Evolutionary conservation across 2,329 filamentous ascomycete genomes (phyloP).

Genomic region (Juglanconis sp.): DNA sequence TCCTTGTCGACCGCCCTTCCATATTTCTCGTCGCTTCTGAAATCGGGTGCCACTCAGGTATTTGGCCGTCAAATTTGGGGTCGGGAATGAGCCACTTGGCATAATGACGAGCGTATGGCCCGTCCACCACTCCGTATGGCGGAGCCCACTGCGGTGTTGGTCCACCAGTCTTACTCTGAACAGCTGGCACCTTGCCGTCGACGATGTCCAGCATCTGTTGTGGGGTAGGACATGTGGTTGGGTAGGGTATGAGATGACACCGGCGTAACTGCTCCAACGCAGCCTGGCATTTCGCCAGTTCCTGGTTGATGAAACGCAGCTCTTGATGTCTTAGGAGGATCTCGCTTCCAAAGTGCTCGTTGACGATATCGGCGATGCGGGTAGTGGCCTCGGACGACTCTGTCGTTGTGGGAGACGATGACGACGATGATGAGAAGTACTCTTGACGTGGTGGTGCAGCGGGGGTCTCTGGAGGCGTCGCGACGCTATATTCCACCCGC

Average conservation of each 20-base stretch:
- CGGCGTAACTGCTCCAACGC: constrained; percentile 90
- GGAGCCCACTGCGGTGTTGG: constrained; percentile 73
- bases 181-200: constrained; percentile 68
- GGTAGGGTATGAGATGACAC: constrained; percentile 89
- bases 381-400: constrained; percentile 42
- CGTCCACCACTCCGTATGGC: constrained; percentile 86
- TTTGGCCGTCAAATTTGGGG: constrained; percentile 73
- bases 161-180: constrained; percentile 60
- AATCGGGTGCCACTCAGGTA: constrained; percentile 43
- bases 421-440: constrained; percentile 18
- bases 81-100: constrained; percentile 93
- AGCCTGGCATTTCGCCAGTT: constrained; percentile 91
- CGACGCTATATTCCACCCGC: constrained; percentile 34
- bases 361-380: constrained; percentile 45
- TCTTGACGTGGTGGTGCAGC: constrained; percentile 21
- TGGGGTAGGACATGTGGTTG: constrained; percentile 65
- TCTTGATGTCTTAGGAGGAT: constrained; percentile 94
- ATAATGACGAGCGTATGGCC: constrained; percentile 92
- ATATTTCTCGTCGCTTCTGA: constrained; percentile 40
- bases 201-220: constrained; percentile 68
- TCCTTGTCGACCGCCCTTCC: constrained; percentile 77
- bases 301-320: constrained; percentile 88
- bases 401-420: constrained; percentile 41
- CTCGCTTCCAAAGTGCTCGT: constrained; percentile 85
- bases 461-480: constrained; percentile 24